Percentiles rank a stretch among this genome's conserved stretches.
These are phyloP conservation scores for Scorias spongiosa DNA, from an alignment of 2,329 filamentous ascomycete genomes.

Conservation along the genomic window DNA sequence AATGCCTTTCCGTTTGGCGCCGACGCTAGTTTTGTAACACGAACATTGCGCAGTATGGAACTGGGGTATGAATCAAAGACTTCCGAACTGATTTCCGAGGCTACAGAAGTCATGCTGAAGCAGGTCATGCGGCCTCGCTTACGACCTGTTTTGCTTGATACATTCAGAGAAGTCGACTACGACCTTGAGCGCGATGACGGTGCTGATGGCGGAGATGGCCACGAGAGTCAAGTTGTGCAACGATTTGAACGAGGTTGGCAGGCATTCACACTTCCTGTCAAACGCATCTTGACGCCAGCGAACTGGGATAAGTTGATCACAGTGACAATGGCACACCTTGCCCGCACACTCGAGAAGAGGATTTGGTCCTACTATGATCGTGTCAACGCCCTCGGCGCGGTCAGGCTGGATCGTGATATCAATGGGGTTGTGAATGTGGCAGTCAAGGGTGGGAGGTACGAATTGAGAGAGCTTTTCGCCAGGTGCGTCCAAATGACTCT, in stretches of 20 bases:
- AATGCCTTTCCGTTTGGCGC: slow-evolving; percentile 67
- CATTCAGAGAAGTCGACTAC: slow-evolving; percentile 88
- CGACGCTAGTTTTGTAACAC: slow-evolving; percentile 55
- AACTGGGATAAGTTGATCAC: slow-evolving; percentile 66
- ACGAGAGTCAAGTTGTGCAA: slow-evolving; percentile 51
- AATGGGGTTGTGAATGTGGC: slow-evolving; percentile 56
- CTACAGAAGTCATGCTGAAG: slow-evolving; percentile 71
- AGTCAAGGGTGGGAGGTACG: slow-evolving; percentile 55
- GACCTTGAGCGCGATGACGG: slow-evolving; percentile 49
- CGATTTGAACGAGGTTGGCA: slow-evolving; percentile 81
- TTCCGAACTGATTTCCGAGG: slow-evolving; percentile 67
- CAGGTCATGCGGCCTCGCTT: slow-evolving; percentile 76
- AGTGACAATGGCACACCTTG: slow-evolving; percentile 57
- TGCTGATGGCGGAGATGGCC: slow-evolving; percentile 23
- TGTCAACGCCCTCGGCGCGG: slow-evolving; percentile 67
- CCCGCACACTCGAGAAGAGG: slow-evolving; percentile 70
- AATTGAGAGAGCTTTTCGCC: slow-evolving; percentile 60
- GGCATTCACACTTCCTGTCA: slow-evolving; percentile 67
- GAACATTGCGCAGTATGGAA: slow-evolving; percentile 53
- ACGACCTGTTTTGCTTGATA: slow-evolving; percentile 68
- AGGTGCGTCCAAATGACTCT: slow-evolving; percentile 67
- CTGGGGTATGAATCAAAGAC: slow-evolving; percentile 62
- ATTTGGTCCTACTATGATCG: slow-evolving; percentile 67
- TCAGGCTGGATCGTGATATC: slow-evolving; percentile 72
- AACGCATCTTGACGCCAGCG: slow-evolving; percentile 63